Percentiles rank a stretch among this genome's conserved stretches.
Evolutionary conservation across 371 early-diverging fungal species (phyloP).

Genomic region (Mortierella sp.): DNA sequence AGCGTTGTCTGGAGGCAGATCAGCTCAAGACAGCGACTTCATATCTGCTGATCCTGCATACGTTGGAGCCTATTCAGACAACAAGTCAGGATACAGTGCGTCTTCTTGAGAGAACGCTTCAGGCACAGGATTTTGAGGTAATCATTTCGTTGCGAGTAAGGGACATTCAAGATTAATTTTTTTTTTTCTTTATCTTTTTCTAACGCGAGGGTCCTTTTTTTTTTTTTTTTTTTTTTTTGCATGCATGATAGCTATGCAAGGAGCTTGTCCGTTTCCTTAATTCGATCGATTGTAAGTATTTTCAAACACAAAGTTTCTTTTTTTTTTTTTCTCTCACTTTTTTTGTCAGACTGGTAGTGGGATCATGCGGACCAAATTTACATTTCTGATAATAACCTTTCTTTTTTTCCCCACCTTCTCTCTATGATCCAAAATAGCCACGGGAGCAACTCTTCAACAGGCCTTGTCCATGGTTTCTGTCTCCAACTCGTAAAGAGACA

Average conservation of each 20-base stretch:
- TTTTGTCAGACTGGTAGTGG: background rate
- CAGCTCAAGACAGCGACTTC: constrained; percentile 84
- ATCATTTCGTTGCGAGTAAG: background rate
- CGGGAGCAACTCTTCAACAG: constrained; percentile 48
- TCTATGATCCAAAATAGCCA: constrained; percentile 27
- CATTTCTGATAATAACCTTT: too few relatives aligned
- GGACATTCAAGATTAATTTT: too few relatives aligned
- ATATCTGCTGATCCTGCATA: constrained; percentile 87
- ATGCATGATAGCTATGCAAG: constrained; percentile 65
- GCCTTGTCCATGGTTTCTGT: constrained; percentile 48
- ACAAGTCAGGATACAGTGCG: constrained; percentile 70
- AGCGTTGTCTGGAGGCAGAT: constrained; percentile 77
- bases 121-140: constrained; percentile 82
- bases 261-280: constrained; percentile 85
- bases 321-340: background rate
- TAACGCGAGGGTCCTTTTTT: too few relatives aligned
- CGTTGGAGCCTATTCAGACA: constrained; percentile 71
- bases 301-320: background rate
- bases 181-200: too few relatives aligned
- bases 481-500: constrained; percentile 10
- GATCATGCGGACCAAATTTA: background rate
- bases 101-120: constrained; percentile 78
- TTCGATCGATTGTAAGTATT: constrained; percentile 77
- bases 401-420: too few relatives aligned
- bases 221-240: background rate